A percentile compares a stretch with the other conserved stretches of the same genome.
These are phyloP conservation scores for Chenopodium quinoa DNA, from an alignment of 148 eudicot genomes.

Conservation along the genomic window DNA sequence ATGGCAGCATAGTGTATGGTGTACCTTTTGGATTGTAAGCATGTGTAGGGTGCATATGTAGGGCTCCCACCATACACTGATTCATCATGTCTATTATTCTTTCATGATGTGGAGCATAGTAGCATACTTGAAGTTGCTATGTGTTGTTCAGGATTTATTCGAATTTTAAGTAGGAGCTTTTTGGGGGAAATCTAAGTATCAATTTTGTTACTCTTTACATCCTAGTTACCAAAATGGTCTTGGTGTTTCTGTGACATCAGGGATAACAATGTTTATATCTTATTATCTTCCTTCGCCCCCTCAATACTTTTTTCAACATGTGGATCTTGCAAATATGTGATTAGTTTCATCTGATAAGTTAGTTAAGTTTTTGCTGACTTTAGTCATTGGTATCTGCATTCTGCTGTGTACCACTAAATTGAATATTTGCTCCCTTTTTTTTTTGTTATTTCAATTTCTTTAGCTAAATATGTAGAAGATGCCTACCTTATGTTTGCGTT, in stretches of 20 bases:
- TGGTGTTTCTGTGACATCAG: not conserved
- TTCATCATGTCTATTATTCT: not conserved
- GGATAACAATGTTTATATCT: no score
- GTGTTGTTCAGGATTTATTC: not conserved
- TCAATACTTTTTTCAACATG: not conserved
- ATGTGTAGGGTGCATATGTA: not conserved
- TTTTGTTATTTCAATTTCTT: not conserved
- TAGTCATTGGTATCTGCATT: not conserved
- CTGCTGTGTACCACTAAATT: not conserved
- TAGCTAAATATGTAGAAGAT: constrained; percentile 10
- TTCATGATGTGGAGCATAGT: not conserved
- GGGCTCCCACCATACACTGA: not conserved
- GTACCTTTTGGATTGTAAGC: not conserved
- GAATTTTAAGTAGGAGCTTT: not conserved
- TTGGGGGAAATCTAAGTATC: not conserved
- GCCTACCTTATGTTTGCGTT: constrained; percentile 31
- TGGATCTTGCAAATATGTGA: not conserved
- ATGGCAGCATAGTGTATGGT: not conserved
- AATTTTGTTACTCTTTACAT: not conserved
- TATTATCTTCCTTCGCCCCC: not conserved
- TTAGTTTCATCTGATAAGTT: no score
- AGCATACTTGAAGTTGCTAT: not conserved
- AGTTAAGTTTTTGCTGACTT: not conserved
- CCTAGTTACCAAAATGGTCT: not conserved
- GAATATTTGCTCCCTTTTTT: not conserved